phyloP scores from a whole-genome alignment of 2,329 filamentous ascomycete genomes.

The Pezicula carpinea region DNA sequence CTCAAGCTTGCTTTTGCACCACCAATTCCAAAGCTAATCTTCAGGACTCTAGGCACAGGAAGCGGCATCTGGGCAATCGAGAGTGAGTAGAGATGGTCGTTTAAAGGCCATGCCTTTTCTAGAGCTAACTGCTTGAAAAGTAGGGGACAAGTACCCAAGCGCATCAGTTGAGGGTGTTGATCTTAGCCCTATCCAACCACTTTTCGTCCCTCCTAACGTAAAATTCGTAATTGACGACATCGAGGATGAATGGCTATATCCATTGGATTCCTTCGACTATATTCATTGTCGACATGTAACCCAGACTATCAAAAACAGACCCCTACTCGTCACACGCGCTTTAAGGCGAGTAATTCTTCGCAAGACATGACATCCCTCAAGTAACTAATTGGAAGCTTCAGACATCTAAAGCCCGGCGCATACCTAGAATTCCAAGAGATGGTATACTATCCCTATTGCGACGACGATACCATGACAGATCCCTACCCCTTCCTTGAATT shows the following conservation, averaged over 20 bases:
- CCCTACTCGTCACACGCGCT: conserved; percentile 14
- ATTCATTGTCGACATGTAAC: conserved; percentile 45
- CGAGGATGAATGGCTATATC: conserved; percentile 39
- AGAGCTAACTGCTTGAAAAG: too few relatives aligned
- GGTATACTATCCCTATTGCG: conserved; percentile 33
- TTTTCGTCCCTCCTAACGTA: conserved; percentile 65
- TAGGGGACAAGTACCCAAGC: conserved; percentile 57
- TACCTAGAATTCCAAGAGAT: conserved; percentile 44
- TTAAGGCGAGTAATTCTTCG: conserved; percentile 19
- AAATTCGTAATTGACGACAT: conserved; percentile 56
- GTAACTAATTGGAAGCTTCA: too few relatives aligned
- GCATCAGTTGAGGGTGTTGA: conserved; percentile 58
- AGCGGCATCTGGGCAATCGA: conserved; percentile 60
- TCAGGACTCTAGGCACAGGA: conserved; percentile 38
- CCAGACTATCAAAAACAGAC: conserved; percentile 20
- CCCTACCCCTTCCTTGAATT: conserved; percentile 22
- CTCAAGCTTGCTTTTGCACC: too few relatives aligned
- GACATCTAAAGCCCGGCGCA: conserved; percentile 38
- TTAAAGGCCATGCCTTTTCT: too few relatives aligned
- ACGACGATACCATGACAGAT: conserved; percentile 34
- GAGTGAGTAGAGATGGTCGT: conserved; percentile 2
- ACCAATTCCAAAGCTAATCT: too few relatives aligned
- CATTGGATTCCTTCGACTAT: conserved; percentile 48
- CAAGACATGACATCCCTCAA: not conserved
- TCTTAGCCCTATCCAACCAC: conserved; percentile 63